Conservation (phyloP, 306 rosid genomes). For the Trifolium subterraneum region DNA sequence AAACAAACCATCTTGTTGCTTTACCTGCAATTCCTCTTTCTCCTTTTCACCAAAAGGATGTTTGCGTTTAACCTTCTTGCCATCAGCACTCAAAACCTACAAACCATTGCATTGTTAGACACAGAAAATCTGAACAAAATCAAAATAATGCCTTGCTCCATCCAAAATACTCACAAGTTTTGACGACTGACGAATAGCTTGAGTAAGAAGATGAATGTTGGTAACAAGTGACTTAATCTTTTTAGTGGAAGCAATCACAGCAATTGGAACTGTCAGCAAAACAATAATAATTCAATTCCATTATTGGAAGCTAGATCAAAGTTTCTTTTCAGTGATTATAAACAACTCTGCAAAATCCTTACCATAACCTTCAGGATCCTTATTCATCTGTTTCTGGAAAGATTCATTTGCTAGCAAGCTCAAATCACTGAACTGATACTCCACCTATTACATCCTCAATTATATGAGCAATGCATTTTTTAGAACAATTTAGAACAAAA, state of each 20-base stretch:
- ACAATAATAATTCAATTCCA: conserved; percentile 23
- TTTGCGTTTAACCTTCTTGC: conserved; percentile 86
- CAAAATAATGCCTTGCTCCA: neutral
- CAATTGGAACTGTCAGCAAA: conserved; percentile 66
- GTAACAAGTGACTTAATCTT: conserved; percentile 74
- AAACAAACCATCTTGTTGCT: neutral
- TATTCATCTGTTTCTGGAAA: conserved; percentile 73
- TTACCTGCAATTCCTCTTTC: conserved; percentile 86
- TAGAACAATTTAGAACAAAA: neutral
- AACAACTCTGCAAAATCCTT: conserved; percentile 39
- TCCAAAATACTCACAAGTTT: conserved; percentile 73
- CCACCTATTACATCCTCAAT: conserved; percentile 63
- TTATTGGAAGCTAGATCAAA: neutral
- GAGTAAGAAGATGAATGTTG: conserved; percentile 63
- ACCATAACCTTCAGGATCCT: conserved; percentile 97
- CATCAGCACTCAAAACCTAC: conserved; percentile 81
- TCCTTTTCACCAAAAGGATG: conserved; percentile 80
- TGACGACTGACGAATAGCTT: conserved; percentile 77
- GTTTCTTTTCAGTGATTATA: neutral
- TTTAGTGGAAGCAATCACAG: conserved; percentile 76
- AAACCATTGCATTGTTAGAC: conserved; percentile 10
- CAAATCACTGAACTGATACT: conserved; percentile 89
- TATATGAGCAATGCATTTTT: neutral
- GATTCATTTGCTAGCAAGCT: conserved; percentile 90
- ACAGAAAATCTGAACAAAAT: neutral